Evolutionary conservation across 257 asterid genomes (phyloP).

Genomic region (Solanum bulbocastanum): DNA sequence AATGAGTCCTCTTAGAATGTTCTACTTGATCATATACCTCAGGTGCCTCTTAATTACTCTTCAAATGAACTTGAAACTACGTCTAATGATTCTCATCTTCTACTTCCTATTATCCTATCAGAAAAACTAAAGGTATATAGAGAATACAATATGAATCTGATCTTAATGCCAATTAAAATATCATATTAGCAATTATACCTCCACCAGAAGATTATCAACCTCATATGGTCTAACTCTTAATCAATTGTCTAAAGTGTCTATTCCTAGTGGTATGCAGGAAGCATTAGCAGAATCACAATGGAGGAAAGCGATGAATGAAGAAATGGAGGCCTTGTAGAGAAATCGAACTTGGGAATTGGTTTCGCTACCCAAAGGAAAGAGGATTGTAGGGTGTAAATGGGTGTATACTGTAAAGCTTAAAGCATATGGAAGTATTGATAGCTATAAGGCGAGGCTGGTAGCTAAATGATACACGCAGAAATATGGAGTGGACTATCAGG

Average conservation of each 20-base stretch:
- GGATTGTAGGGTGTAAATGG: not conserved
- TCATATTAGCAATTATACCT: not conserved
- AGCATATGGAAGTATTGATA: not conserved
- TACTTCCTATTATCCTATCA: not conserved
- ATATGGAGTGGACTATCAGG: not conserved
- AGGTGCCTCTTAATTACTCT: not conserved
- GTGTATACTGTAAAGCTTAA: too few species aligned
- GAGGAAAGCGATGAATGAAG: not conserved
- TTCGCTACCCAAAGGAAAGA: too few species aligned
- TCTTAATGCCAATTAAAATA: not conserved
- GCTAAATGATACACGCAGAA: too few species aligned
- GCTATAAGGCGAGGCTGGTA: not conserved
- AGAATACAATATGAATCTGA: not conserved
- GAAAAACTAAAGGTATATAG: not conserved
- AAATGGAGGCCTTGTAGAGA: not conserved
- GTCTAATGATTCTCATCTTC: not conserved
- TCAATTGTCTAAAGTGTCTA: not conserved
- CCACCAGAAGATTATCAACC: not conserved
- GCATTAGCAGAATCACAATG: not conserved
- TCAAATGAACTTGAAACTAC: not conserved
- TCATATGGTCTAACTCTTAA: not conserved
- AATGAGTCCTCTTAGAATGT: not conserved
- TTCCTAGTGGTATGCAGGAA: not conserved
- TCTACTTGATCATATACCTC: not conserved
- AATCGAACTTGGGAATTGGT: not conserved